A percentile compares a stretch with the other conserved stretches of the same genome.
These are phyloP conservation scores for Phytophthora sp. DNA, from an alignment of 352 stramenopile genomes.

Conservation along the genomic window DNA sequence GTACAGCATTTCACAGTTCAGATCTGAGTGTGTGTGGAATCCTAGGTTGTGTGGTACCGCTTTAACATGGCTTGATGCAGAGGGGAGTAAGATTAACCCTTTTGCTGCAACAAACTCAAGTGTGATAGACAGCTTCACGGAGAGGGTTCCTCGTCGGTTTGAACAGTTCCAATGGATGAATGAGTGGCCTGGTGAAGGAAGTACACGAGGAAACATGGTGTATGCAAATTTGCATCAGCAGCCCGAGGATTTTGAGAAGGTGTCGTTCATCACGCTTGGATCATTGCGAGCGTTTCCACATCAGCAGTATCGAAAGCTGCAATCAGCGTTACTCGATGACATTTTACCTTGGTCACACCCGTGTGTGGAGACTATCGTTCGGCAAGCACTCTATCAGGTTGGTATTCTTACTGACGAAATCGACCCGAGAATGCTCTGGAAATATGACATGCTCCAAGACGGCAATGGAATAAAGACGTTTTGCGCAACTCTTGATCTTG, in stretches of 20 bases:
- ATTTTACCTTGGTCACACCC: slow-evolving; percentile 46
- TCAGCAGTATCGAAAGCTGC: slow-evolving; percentile 57
- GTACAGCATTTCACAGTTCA: slow-evolving; percentile 17
- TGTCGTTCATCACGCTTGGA: slow-evolving; percentile 38
- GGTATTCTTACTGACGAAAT: slow-evolving; percentile 41
- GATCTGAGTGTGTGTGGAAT: slow-evolving; percentile 46
- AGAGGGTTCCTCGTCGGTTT: slow-evolving; percentile 26
- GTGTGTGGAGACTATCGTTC: slow-evolving; percentile 42
- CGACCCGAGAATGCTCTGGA: slow-evolving; percentile 37
- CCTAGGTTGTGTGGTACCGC: slow-evolving; percentile 21
- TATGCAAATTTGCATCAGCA: slow-evolving; percentile 43
- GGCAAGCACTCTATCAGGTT: slow-evolving; percentile 56
- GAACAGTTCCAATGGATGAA: slow-evolving; percentile 50
- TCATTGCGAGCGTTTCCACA: slow-evolving; percentile 52
- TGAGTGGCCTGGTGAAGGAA: slow-evolving; percentile 34
- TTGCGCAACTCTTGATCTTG: slow-evolving; percentile 14
- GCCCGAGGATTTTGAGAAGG: slow-evolving; percentile 28
- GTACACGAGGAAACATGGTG: slow-evolving; percentile 48
- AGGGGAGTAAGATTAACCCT: slow-evolving; percentile 38
- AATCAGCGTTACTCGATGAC: slow-evolving; percentile 46
- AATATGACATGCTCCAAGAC: slow-evolving; percentile 41
- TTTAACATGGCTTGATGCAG: slow-evolving; percentile 36
- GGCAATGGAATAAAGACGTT: slow-evolving; percentile 15
- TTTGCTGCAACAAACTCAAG: slow-evolving; percentile 33
- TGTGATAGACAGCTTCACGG: slow-evolving; percentile 41